Conservation (phyloP, 352 stramenopile genomes). For the Phytopythium oedochilum region DNA sequence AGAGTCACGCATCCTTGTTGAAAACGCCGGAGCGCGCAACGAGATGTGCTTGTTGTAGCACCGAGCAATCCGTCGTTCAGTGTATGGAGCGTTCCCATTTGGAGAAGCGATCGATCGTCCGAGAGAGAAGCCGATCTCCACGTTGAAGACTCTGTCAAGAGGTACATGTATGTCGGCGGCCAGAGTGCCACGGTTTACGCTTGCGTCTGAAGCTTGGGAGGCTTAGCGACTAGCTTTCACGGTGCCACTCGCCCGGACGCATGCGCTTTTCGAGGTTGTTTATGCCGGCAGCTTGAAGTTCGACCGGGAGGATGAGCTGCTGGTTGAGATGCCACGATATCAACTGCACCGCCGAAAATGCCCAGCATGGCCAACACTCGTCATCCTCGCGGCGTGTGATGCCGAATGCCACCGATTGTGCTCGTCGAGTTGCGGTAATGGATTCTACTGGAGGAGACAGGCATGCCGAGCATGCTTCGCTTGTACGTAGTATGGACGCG, state of each 20-base stretch:
- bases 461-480: no score
- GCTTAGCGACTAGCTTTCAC: neutral
- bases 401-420: no score
- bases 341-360: no score
- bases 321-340: neutral
- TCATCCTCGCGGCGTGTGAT: no score
- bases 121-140: neutral
- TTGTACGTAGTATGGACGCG: no score
- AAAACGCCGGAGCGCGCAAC: no score
- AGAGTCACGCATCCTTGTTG: neutral
- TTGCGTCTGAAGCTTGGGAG: conserved; percentile 2
- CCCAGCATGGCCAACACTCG: neutral
- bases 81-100: no score
- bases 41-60: no score
- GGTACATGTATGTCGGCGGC: neutral
- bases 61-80: no score
- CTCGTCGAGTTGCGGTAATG: no score
- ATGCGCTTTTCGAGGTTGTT: conserved; percentile 1
- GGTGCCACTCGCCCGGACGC: neutral
- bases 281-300: neutral
- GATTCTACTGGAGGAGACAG: no score
- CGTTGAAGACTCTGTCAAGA: neutral
- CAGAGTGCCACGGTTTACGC: conserved; percentile 2
- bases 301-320: neutral
- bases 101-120: neutral